These are phyloP conservation scores for Phytophthora sp. DNA, from an alignment of 352 stramenopile genomes.

Conservation along the genomic window DNA sequence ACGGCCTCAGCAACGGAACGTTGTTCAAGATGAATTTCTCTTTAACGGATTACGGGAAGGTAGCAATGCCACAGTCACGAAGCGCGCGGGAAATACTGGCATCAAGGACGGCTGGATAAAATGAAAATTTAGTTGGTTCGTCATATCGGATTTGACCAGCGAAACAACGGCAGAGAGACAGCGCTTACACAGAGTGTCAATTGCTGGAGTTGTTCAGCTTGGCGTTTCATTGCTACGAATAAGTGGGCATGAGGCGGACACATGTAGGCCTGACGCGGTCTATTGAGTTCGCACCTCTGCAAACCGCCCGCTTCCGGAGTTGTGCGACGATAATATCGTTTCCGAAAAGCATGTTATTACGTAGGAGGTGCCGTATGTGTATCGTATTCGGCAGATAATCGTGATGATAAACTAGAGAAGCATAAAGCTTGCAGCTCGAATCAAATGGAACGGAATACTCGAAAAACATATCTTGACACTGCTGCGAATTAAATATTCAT, in stretches of 20 bases:
- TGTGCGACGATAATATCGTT: neutral
- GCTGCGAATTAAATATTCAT: constrained; percentile 1
- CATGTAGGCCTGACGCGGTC: neutral
- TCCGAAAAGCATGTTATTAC: constrained; percentile 1
- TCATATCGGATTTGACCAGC: neutral
- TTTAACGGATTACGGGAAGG: neutral
- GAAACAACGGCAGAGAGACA: neutral
- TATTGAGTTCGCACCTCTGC: neutral
- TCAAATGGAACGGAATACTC: neutral
- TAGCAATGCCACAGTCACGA: neutral
- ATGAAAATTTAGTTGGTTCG: neutral
- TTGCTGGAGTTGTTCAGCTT: neutral
- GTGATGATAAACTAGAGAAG: constrained; percentile 13
- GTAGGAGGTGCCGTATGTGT: neutral
- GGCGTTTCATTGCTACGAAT: neutral
- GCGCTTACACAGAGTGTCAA: neutral
- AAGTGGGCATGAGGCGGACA: neutral
- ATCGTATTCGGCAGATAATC: neutral
- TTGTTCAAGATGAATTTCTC: neutral
- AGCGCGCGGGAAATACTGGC: constrained; percentile 1
- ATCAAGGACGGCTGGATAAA: neutral
- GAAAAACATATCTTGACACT: neutral
- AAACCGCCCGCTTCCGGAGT: neutral
- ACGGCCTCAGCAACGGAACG: too few relatives aligned
- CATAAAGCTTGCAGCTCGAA: neutral